A percentile compares a stretch with the other conserved stretches of the same genome.
Conservation (phyloP, 768 basidiomycete species). For the Hygrophorus russula region DNA sequence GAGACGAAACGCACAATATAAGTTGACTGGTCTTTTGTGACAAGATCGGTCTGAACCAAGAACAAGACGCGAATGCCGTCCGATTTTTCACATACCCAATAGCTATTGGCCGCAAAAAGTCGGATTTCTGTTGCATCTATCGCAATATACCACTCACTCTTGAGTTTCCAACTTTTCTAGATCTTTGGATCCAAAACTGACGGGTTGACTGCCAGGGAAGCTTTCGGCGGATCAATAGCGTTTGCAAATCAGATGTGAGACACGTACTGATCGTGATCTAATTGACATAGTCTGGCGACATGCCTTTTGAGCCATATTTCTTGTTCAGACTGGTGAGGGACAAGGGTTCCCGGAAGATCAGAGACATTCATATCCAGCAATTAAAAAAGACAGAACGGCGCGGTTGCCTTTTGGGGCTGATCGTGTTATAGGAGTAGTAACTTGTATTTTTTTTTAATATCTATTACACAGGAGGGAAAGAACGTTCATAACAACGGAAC, state of each 20-base stretch:
- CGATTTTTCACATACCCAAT: slow-evolving; percentile 99
- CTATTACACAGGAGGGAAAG: slow-evolving; percentile 10
- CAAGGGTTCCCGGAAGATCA: slow-evolving; percentile 54
- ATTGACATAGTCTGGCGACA: slow-evolving; percentile 54
- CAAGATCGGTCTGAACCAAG: slow-evolving; percentile 52
- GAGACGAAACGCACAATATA: slow-evolving; percentile 56
- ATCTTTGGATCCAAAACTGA: slow-evolving; percentile 71
- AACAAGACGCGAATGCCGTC: slow-evolving; percentile 90
- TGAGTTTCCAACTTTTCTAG: slow-evolving; percentile 67
- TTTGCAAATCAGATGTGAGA: neutral
- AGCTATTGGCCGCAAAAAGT: slow-evolving; percentile 35
- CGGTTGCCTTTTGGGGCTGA: too few species aligned
- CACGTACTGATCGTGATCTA: slow-evolving; percentile 54
- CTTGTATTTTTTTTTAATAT: neutral
- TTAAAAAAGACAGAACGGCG: slow-evolving; percentile 7
- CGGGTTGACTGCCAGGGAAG: slow-evolving; percentile 94
- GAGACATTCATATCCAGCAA: slow-evolving; percentile 32
- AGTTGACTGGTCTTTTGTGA: slow-evolving; percentile 41
- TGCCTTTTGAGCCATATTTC: slow-evolving; percentile 52
- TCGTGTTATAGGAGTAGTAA: neutral
- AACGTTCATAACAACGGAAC: slow-evolving; percentile 5
- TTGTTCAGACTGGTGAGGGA: slow-evolving; percentile 46
- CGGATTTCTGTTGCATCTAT: neutral
- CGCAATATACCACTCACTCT: slow-evolving; percentile 46
- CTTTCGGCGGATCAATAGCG: slow-evolving; percentile 24